These are phyloP conservation scores for Cladorrhinum samala DNA, from an alignment of 495 filamentous ascomycete genomes.

Conservation along the genomic window DNA sequence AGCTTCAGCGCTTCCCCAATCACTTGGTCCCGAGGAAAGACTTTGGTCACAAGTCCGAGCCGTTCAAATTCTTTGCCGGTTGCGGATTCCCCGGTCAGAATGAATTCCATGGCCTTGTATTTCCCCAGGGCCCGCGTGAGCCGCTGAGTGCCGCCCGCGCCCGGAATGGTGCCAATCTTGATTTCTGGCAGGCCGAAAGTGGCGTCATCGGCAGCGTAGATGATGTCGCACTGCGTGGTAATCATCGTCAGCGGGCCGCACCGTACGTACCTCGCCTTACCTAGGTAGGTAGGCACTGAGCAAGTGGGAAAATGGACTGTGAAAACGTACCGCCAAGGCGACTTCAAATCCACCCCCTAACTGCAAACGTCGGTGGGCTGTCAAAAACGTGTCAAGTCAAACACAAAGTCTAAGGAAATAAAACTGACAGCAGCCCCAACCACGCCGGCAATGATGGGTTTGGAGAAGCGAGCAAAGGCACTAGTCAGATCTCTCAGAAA, in stretches of 20 bases:
- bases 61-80: not conserved
- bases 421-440: slow-evolving; percentile 27
- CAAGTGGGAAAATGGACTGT: no score
- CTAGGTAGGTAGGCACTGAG: no score
- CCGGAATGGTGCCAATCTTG: slow-evolving; percentile 38
- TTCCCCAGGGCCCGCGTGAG: slow-evolving; percentile 35
- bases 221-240: slow-evolving; percentile 32
- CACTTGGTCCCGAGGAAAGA: not conserved
- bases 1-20: not conserved
- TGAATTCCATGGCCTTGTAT: slow-evolving; percentile 21
- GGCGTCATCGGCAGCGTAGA: slow-evolving; percentile 28
- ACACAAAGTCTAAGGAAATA: not conserved
- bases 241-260: slow-evolving; percentile 6
- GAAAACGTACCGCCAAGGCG: slow-evolving; percentile 27
- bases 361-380: slow-evolving; percentile 15
- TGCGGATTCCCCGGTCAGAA: not conserved
- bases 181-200: slow-evolving; percentile 40
- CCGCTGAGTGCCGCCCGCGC: slow-evolving; percentile 39
- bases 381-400: no score
- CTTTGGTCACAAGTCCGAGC: not conserved
- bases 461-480: slow-evolving; percentile 25
- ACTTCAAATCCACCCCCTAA: slow-evolving; percentile 34
- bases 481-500: slow-evolving; percentile 34
- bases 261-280: no score
- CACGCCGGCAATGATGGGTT: slow-evolving; percentile 33